A percentile compares a stretch with the other conserved stretches of the same genome.
phyloP scores from a whole-genome alignment of 805 yeast species.

The Candida sonorensis region DNA sequence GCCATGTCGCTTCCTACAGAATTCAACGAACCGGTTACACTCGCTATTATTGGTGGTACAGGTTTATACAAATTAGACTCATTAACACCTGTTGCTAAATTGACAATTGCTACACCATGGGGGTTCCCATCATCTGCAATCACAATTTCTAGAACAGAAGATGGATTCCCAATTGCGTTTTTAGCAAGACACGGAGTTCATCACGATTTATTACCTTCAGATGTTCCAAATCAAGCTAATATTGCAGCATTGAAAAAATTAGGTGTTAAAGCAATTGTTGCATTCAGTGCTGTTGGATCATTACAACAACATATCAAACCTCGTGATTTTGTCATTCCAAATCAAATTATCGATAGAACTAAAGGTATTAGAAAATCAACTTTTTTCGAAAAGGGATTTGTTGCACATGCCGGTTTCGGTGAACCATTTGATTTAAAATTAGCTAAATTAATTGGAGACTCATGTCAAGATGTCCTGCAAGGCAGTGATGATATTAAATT shows the following conservation, averaged over 20 bases:
- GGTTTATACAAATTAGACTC: conserved; percentile 88
- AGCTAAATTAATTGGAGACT: conserved; percentile 56
- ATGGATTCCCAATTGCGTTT: conserved; percentile 85
- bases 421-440: conserved; percentile 86
- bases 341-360: conserved; percentile 94
- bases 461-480: conserved; percentile 45
- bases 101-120: conserved; percentile 91
- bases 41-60: conserved; percentile 96
- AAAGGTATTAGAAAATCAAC: conserved; percentile 90
- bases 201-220: conserved; percentile 85
- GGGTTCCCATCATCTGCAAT: conserved; percentile 93
- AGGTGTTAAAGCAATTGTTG: conserved; percentile 83
- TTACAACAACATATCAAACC: conserved; percentile 85
- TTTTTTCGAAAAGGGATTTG: conserved; percentile 86
- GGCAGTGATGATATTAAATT: conserved; percentile 52
- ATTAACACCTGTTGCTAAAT: conserved; percentile 76
- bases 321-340: conserved; percentile 94
- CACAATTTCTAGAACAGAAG: conserved; percentile 72
- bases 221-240: conserved; percentile 90
- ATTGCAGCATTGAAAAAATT: conserved; percentile 89
- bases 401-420: conserved; percentile 96
- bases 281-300: conserved; percentile 96
- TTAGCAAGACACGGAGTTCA: conserved; percentile 90
- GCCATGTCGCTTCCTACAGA: conserved; percentile 16
- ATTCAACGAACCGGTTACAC: conserved; percentile 59